Evolutionary conservation across 2,329 filamentous ascomycete species (phyloP).

Genomic region (Botrytis fabae): DNA sequence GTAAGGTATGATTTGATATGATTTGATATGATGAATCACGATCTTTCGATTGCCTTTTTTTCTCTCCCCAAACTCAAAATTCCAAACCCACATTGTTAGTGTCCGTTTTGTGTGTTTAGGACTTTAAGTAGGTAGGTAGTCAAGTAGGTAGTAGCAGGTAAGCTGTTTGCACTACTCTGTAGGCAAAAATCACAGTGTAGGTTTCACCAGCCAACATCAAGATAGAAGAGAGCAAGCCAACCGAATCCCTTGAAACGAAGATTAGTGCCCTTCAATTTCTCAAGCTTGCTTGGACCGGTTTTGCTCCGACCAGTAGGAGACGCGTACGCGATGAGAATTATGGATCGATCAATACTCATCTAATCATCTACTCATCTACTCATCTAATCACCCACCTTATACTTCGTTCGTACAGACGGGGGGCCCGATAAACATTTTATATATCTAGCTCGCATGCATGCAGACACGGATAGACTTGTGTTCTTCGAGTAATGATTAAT

Average conservation of each 20-base stretch:
- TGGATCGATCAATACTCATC: not conserved
- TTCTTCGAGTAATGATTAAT: constrained; percentile 11
- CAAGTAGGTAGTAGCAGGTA: not conserved
- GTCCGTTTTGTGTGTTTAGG: not conserved
- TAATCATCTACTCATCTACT: not conserved
- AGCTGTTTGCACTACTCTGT: not conserved
- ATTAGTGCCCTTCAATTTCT: constrained; percentile 14
- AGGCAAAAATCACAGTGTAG: not conserved
- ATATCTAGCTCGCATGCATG: not conserved
- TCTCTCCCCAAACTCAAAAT: not conserved
- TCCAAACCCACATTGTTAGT: not conserved
- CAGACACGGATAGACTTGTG: no score
- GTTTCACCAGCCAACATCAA: constrained; percentile 10
- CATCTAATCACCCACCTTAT: not conserved
- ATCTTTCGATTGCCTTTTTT: not conserved
- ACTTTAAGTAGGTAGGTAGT: not conserved
- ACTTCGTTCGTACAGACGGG: no score
- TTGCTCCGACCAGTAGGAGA: not conserved
- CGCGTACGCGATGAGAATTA: not conserved
- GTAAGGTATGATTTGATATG: not conserved
- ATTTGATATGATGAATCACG: not conserved
- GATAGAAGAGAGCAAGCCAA: constrained; percentile 1
- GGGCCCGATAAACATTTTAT: not conserved
- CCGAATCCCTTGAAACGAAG: constrained; percentile 14
- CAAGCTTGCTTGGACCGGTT: constrained; percentile 10